Evolutionary conservation across 2,329 filamentous ascomycete genomes (phyloP), one percentile per base, ranked within the genome.

Genomic region (Clonostachys rhizophaga): DNA sequence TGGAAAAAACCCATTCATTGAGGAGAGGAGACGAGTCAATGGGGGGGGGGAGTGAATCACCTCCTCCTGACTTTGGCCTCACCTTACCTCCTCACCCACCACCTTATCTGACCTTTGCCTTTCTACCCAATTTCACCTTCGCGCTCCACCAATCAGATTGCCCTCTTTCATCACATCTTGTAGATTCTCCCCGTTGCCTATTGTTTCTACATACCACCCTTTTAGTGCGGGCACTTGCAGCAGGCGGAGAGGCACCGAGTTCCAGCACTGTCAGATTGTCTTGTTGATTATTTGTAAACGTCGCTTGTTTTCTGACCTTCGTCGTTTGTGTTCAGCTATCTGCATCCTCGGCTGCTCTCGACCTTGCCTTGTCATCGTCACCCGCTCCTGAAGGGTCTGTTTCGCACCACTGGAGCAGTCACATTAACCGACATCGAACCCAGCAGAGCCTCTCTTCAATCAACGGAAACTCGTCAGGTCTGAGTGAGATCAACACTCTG

Each of bases 301-400:
- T 42, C 42, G 24, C 42, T 51, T 52, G 48, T 52, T 52, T 54
- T 60, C 63, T 70, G 60, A 70, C 64, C 49, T 57, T 51, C 37
- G 50, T 49, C 49, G 45, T 54, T 49, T 51, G 52, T 62, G 49
- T 69, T 63, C 71, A 94, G 83, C 75, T 92, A 51, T 91, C 89
- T 63, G 83, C 88, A 47, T 91, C 89, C 52, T 89, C 87, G 56
- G 84, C 87, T 62, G 86, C 89, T 46, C 77, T 91, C 60, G 89
- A 95, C 67, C 78, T 95, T 63, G 87, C 89, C 48, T 77, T 84
- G 50, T 83, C 84, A 44, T 83, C 83, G 51, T 83, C 79, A 50
- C 79, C 83, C 42, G 83, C 78, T 52, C 77, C 82, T 49, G 83
- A 89, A 52, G 59, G 63, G 43, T 51, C 63, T 37, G 57, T 65